phyloP scores from a whole-genome alignment of 179 eudicot genomes.

The Gypsophila paniculata region DNA sequence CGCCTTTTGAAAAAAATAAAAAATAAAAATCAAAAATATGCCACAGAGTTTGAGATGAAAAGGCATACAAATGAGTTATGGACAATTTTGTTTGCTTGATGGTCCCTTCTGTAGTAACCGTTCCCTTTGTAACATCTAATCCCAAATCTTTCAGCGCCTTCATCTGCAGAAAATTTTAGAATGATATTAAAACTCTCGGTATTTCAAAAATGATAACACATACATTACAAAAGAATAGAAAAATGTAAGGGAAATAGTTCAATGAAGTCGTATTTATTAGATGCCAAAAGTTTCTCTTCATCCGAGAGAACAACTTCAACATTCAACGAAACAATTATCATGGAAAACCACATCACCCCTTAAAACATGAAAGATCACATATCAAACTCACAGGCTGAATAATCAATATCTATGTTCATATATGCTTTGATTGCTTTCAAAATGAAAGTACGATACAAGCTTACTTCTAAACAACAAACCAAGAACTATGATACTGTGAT shows the following conservation, averaged over 20 bases:
- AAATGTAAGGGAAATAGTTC: not conserved
- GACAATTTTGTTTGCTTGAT: slow-evolving; percentile 66
- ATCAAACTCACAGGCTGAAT: too few species aligned
- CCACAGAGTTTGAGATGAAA: not conserved
- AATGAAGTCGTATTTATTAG: not conserved
- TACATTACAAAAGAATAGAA: not conserved
- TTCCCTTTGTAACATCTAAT: slow-evolving; percentile 83
- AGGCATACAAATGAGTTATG: slow-evolving; percentile 63
- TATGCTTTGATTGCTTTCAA: too few species aligned
- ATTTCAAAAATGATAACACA: not conserved
- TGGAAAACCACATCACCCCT: too few species aligned
- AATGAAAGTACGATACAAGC: too few species aligned
- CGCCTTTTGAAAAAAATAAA: not conserved
- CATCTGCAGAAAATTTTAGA: slow-evolving; percentile 57
- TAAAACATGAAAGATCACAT: too few species aligned
- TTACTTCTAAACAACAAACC: too few species aligned
- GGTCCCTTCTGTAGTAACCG: slow-evolving; percentile 76
- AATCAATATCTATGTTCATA: too few species aligned
- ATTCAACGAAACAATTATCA: not conserved
- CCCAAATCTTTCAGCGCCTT: slow-evolving; percentile 86
- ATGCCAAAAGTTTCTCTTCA: not conserved
- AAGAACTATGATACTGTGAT: too few species aligned
- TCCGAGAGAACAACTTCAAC: not conserved
- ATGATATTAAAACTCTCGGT: slow-evolving; percentile 10
- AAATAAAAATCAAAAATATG: not conserved